Evolutionary conservation across 176 grass and related monocot species (phyloP), one percentile per base, ranked within the genome.

Genomic region (Puccinellia tenuiflora): DNA sequence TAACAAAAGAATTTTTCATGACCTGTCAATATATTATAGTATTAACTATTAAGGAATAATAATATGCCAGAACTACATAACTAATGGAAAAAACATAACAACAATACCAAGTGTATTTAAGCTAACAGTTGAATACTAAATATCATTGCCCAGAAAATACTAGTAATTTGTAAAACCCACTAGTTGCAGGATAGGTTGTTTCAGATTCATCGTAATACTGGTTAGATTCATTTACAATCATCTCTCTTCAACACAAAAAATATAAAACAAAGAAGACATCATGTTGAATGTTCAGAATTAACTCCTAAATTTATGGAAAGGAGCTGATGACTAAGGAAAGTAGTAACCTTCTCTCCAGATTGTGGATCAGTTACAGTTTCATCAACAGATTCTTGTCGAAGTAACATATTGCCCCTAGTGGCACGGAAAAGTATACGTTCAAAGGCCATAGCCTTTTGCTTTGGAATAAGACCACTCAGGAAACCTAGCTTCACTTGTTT

Each of bases 401-500:
- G 80, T 62, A 90, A 91, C 83, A 98, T 86, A 53, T 98, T 98
- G 57, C 96, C 96, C 68, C 96, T 91, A 15, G 92, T 98, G 29
- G 96, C 92, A 91, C 96, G 92, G 38, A 95, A 98, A 98, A 86
- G 79, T 55, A 98, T 98, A 33, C 92, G 84, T 84, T 98, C 96
- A 93, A 98, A 98, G 83, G 85, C 87, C 88, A 98, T 88, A 64
- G 92, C 82, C 85, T 95, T 98, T 83, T 98, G 92, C 80, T 98
- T 95, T 53, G 92, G 96, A 22, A 98, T 90, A 91, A 98, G 90
- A 18, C 96, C 96, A 90, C 91, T 90, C n/a, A 98, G 35, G 59
- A 92, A 98, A 45, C 96, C 96, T 68, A 98, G 90, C 51, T 91
- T 95, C 73, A 98, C 88, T 88, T 98, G 96, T 85, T 98, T 98